Percentiles rank a stretch among this genome's conserved stretches.
These are phyloP conservation scores for Sporisorium reilianum DNA, from an alignment of 1,284 basidiomycete species.

Conservation along the genomic window DNA sequence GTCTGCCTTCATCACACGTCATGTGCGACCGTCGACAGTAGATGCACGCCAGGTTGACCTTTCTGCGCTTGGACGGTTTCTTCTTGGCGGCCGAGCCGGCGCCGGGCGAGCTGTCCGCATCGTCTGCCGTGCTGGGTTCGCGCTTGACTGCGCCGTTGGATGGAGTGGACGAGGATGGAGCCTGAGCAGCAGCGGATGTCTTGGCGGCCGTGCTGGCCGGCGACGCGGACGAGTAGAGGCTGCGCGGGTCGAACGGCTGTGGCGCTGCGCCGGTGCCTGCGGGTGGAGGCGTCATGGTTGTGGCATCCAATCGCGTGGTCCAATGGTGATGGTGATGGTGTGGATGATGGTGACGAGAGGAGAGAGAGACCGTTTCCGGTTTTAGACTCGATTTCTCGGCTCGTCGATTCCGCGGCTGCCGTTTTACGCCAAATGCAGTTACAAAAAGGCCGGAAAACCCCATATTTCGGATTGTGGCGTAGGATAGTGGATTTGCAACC, in stretches of 20 bases:
- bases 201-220: slow-evolving; percentile 11
- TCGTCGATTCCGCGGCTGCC: neutral
- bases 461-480: neutral
- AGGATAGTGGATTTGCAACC: slow-evolving; percentile 12
- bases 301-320: slow-evolving; percentile 9
- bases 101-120: slow-evolving; percentile 16
- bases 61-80: slow-evolving; percentile 57
- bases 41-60: slow-evolving; percentile 77
- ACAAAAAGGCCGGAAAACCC: neutral
- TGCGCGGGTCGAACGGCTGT: slow-evolving; percentile 40
- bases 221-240: slow-evolving; percentile 40
- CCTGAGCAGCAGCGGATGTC: neutral
- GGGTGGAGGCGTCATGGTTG: slow-evolving; percentile 26
- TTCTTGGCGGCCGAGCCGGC: slow-evolving; percentile 25
- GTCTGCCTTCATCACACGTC: slow-evolving; percentile 70
- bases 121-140: slow-evolving; percentile 20
- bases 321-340: neutral
- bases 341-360: neutral
- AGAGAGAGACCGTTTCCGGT: neutral
- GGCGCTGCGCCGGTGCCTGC: slow-evolving; percentile 18
- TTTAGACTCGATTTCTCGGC: neutral
- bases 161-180: neutral
- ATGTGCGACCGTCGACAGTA: slow-evolving; percentile 91
- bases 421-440: neutral
- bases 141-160: slow-evolving; percentile 18